Evolutionary conservation across 345 rosid genomes (phyloP).

Genomic region (Salix koriyanagi): DNA sequence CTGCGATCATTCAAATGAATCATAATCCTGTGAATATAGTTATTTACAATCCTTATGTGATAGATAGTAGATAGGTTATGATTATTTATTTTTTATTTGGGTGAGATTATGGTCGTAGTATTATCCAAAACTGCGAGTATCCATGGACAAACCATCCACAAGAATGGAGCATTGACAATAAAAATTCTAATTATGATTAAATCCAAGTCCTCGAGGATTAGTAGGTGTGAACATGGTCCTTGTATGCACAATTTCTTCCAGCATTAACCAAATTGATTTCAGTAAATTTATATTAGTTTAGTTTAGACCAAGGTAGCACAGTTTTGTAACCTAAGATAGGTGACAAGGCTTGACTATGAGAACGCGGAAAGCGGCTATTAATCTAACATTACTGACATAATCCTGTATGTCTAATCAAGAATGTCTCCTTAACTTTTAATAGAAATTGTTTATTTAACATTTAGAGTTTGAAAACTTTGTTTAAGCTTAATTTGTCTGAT

Average conservation of each 20-base stretch:
- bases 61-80: too few relatives aligned
- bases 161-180: too few relatives aligned
- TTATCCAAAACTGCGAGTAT: too few relatives aligned
- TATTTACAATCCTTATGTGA: too few relatives aligned
- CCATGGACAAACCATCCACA: too few relatives aligned
- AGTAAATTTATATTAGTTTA: background rate
- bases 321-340: background rate
- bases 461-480: background rate
- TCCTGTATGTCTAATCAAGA: background rate
- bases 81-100: too few relatives aligned
- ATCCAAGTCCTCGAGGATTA: too few relatives aligned
- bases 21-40: too few relatives aligned
- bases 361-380: background rate
- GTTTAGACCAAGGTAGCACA: background rate
- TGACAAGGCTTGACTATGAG: background rate
- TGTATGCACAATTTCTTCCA: background rate
- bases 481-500: background rate
- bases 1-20: too few relatives aligned
- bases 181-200: too few relatives aligned
- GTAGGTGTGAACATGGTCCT: too few relatives aligned
- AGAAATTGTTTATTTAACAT: background rate
- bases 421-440: background rate
- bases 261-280: background rate
- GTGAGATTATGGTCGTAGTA: too few relatives aligned
- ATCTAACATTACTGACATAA: background rate